Conservation (phyloP, 371 early-diverging fungal species). For the Cokeromyces recurvatus region DNA sequence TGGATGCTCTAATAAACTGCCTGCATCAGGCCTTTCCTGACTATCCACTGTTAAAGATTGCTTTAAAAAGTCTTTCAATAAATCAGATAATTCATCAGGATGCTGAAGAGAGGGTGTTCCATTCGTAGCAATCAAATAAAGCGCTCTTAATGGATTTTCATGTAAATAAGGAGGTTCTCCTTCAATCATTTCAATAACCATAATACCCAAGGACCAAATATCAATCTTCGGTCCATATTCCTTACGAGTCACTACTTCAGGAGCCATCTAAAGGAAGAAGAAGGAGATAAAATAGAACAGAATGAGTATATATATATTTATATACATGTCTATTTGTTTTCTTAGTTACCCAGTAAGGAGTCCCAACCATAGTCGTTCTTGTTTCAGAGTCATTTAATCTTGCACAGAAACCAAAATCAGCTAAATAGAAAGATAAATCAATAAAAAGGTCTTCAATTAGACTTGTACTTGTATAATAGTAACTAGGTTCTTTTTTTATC, state of each 20-base stretch:
- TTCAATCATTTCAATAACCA: constrained; percentile 79
- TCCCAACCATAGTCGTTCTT: constrained; percentile 82
- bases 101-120: constrained; percentile 82
- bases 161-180: constrained; percentile 88
- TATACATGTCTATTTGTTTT: too few relatives aligned
- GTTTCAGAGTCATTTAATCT: constrained; percentile 65
- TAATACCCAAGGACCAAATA: constrained; percentile 92
- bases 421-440: constrained; percentile 15
- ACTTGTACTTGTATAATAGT: too few relatives aligned
- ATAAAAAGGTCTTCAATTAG: background rate
- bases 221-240: constrained; percentile 88
- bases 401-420: constrained; percentile 91
- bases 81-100: constrained; percentile 63
- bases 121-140: constrained; percentile 86
- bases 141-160: constrained; percentile 76
- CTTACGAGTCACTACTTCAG: constrained; percentile 86
- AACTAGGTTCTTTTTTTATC: too few relatives aligned
- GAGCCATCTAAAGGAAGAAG: constrained; percentile 89
- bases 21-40: constrained; percentile 26
- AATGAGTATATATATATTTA: too few relatives aligned
- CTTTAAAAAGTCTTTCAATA: constrained; percentile 68
- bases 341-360: constrained; percentile 81
- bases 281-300: too few relatives aligned
- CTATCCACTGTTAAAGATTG: constrained; percentile 69
- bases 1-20: constrained; percentile 58